Base-by-base conservation (phyloP, 1,284 basidiomycete genomes). In the Vanrija sp. region DNA sequence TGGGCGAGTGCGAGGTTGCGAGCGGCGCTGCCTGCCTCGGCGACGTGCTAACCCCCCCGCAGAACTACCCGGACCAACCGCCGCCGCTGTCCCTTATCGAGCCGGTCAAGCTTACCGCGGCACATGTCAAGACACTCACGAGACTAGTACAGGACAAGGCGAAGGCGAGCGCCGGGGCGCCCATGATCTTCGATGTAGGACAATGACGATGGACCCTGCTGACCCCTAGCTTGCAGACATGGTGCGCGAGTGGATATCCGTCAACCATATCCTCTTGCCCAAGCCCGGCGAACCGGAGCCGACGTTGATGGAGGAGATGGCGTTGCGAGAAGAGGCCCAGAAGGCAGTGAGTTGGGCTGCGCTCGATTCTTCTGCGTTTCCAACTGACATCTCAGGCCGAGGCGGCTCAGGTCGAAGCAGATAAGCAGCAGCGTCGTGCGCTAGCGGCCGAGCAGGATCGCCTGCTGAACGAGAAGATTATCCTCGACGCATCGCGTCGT, bases 281-380 rank as follows among this genome's bases (percentile, higher is more conserved):
- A 68, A 62, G 42, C 58, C 64, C 0, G 68, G 68, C 14, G 70
- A 67, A 40, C 49, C 54, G 3, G 65, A 66, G 9, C 72, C 70
- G 7, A 74, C 68, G 14, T 57, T 78, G 28, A 71, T 76, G 69
- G 77, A 75, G 43, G 70, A 75, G 61, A 74, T 72, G 63, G 73
- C 73, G 5, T 58, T 68, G 28, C 58, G 77, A 29, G 77, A 76
- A 51, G 73, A 74, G 25, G 73, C 57, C 15, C 61, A 76, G 53
- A 52, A 64, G 57, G 69, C 71, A 5, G 77, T 77, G 49, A 63
- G 73, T 68, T 5, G 5, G 6, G 1, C 34, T 34, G 10, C 10
- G 12, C 34, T 34, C 9, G 1, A 15, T 23, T 19, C 6, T 6
- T 18, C 8, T 14, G 18, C 39, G 40, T 21, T 18, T 9, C 38